A percentile compares a stretch with the other conserved stretches of the same genome.
These are phyloP conservation scores for Lecanicillium sp. DNA, from an alignment of 2,329 filamentous ascomycete genomes.

Conservation along the genomic window DNA sequence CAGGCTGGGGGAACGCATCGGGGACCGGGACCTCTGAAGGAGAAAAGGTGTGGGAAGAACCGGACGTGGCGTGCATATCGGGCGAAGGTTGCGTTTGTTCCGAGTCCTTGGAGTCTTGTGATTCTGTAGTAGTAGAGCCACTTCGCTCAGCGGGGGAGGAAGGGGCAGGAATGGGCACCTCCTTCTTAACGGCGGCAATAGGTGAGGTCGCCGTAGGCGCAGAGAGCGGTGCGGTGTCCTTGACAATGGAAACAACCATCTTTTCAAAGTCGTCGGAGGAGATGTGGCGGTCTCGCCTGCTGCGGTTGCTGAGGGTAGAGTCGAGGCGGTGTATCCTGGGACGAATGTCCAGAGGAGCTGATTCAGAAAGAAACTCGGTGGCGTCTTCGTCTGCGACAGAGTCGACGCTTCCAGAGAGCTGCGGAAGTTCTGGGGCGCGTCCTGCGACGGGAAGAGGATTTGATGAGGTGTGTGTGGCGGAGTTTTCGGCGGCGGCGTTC, in stretches of 20 bases:
- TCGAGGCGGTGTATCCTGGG: slow-evolving; percentile 66
- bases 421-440: slow-evolving; percentile 51
- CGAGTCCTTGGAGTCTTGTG: slow-evolving; percentile 49
- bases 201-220: slow-evolving; percentile 22
- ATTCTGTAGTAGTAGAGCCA: slow-evolving; percentile 36
- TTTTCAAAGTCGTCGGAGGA: slow-evolving; percentile 90
- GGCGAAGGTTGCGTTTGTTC: slow-evolving; percentile 25
- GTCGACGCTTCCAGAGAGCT: slow-evolving; percentile 70
- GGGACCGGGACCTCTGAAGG: slow-evolving; percentile 57
- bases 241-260: slow-evolving; percentile 89
- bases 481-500: slow-evolving; percentile 32
- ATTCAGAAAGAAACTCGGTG: slow-evolving; percentile 48
- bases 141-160: slow-evolving; percentile 29
- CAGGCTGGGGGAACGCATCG: slow-evolving; percentile 38
- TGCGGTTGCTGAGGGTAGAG: slow-evolving; percentile 61
- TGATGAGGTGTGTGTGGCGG: slow-evolving; percentile 34
- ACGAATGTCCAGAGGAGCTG: slow-evolving; percentile 51
- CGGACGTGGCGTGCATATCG: slow-evolving; percentile 13
- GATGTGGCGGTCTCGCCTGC: slow-evolving; percentile 79
- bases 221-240: slow-evolving; percentile 62
- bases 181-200: slow-evolving; percentile 34
- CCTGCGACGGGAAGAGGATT: slow-evolving; percentile 38
- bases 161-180: slow-evolving; percentile 24
- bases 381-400: slow-evolving; percentile 64
- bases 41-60: slow-evolving; percentile 28